Evolutionary conservation across 257 asterid species (phyloP).

Genomic region (Paraleonurus japonicus): DNA sequence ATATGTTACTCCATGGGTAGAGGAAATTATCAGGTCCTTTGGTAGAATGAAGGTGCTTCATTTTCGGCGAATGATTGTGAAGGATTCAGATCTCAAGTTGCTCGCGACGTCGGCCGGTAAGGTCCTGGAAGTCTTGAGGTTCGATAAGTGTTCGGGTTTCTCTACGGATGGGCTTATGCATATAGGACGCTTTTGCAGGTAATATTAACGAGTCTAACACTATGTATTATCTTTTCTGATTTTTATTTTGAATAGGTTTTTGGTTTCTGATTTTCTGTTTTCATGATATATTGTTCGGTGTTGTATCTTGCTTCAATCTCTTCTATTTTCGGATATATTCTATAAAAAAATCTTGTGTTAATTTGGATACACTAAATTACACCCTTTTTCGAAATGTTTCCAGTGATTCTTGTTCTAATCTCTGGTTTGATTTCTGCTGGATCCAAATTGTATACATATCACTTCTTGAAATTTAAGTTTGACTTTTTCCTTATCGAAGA

Average conservation of each 20-base stretch:
- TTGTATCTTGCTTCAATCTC: neutral
- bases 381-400: neutral
- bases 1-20: slow-evolving; percentile 67
- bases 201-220: neutral
- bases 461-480: slow-evolving; percentile 8
- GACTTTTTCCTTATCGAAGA: slow-evolving; percentile 18
- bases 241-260: neutral
- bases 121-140: slow-evolving; percentile 50
- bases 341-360: neutral
- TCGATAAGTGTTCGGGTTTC: slow-evolving; percentile 88
- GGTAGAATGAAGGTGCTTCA: slow-evolving; percentile 56
- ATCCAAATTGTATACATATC: slow-evolving; percentile 12
- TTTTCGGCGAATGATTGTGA: slow-evolving; percentile 78
- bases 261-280: neutral
- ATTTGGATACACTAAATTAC: neutral
- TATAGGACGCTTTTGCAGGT: slow-evolving; percentile 63
- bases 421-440: slow-evolving; percentile 9
- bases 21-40: slow-evolving; percentile 46
- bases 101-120: slow-evolving; percentile 39
- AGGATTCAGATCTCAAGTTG: slow-evolving; percentile 67
- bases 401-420: slow-evolving; percentile 2
- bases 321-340: neutral
- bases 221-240: neutral
- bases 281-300: neutral
- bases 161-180: slow-evolving; percentile 67